Evolutionary conservation across 805 yeast species (phyloP).

Genomic region (Komagataella mondaviorum): DNA sequence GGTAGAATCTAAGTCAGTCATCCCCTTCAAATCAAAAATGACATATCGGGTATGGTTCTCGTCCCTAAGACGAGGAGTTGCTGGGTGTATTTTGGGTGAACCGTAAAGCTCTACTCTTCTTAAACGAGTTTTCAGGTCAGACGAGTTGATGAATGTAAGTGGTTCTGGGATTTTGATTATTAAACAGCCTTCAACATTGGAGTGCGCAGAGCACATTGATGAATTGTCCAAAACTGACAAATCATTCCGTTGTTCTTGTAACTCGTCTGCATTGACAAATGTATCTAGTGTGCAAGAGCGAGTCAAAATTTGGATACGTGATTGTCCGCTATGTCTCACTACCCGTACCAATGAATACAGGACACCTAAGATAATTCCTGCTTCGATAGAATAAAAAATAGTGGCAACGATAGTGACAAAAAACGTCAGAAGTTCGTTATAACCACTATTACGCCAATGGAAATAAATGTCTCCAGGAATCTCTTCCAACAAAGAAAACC

Average conservation of each 20-base stretch:
- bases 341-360: constrained; percentile 70
- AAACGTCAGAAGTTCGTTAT: constrained; percentile 61
- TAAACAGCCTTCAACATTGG: constrained; percentile 52
- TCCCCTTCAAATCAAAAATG: constrained; percentile 70
- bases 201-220: not conserved
- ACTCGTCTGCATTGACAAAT: constrained; percentile 58
- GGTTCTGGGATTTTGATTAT: constrained; percentile 82
- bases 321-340: constrained; percentile 64
- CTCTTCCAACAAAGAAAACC: constrained; percentile 66
- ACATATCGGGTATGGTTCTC: constrained; percentile 37
- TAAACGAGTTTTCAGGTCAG: constrained; percentile 56
- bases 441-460: constrained; percentile 63
- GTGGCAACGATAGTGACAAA: constrained; percentile 52
- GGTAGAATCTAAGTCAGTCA: constrained; percentile 68
- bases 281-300: constrained; percentile 46
- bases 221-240: not conserved
- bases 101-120: constrained; percentile 67
- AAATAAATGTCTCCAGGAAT: constrained; percentile 68
- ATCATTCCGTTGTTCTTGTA: not conserved
- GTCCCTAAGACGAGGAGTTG: constrained; percentile 38
- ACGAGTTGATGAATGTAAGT: constrained; percentile 73
- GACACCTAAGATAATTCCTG: constrained; percentile 83
- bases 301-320: constrained; percentile 76
- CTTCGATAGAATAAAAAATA: constrained; percentile 66
- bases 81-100: constrained; percentile 64